Percentiles rank a stretch among this genome's conserved stretches.
These are phyloP conservation scores for Pyrenophora tritici-repentis DNA, from an alignment of 2,329 filamentous ascomycete genomes.

Conservation along the genomic window DNA sequence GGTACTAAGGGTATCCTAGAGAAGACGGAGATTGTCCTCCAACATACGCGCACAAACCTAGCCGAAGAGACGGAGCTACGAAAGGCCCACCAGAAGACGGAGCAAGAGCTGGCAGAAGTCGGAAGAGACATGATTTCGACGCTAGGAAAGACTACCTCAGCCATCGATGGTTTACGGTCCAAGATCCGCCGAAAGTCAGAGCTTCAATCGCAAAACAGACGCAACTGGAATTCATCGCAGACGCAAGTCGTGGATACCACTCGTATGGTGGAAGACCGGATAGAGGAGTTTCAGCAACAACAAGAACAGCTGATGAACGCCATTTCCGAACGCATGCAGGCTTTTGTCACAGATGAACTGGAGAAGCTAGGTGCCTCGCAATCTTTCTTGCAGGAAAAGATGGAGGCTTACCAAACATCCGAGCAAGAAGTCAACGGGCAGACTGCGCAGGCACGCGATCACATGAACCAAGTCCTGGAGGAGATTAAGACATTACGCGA, in stretches of 20 bases:
- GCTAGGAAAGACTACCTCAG: slow-evolving; percentile 74
- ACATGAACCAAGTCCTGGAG: slow-evolving; percentile 88
- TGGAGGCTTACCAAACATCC: slow-evolving; percentile 68
- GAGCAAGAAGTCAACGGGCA: slow-evolving; percentile 71
- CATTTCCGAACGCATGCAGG: slow-evolving; percentile 73
- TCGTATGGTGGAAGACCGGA: slow-evolving; percentile 72
- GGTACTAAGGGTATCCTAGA: slow-evolving; percentile 81
- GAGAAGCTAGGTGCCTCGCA: slow-evolving; percentile 72
- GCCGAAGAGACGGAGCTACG: slow-evolving; percentile 79
- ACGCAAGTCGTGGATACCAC: slow-evolving; percentile 78
- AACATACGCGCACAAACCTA: slow-evolving; percentile 74
- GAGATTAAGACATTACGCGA: slow-evolving; percentile 91
- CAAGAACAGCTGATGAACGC: slow-evolving; percentile 72
- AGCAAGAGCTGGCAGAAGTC: slow-evolving; percentile 73
- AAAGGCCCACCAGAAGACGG: slow-evolving; percentile 84
- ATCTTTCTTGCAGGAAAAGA: slow-evolving; percentile 70
- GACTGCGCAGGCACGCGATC: slow-evolving; percentile 72
- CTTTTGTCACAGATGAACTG: slow-evolving; percentile 77
- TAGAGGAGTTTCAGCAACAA: slow-evolving; percentile 72
- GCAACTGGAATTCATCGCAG: slow-evolving; percentile 78
- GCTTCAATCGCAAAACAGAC: slow-evolving; percentile 77
- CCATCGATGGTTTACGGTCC: slow-evolving; percentile 80
- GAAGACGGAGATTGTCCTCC: slow-evolving; percentile 83
- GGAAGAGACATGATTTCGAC: slow-evolving; percentile 79
- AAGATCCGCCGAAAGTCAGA: slow-evolving; percentile 87